These are phyloP conservation scores for Taxillus chinensis DNA, from an alignment of 164 flowering plant species.

Conservation along the genomic window DNA sequence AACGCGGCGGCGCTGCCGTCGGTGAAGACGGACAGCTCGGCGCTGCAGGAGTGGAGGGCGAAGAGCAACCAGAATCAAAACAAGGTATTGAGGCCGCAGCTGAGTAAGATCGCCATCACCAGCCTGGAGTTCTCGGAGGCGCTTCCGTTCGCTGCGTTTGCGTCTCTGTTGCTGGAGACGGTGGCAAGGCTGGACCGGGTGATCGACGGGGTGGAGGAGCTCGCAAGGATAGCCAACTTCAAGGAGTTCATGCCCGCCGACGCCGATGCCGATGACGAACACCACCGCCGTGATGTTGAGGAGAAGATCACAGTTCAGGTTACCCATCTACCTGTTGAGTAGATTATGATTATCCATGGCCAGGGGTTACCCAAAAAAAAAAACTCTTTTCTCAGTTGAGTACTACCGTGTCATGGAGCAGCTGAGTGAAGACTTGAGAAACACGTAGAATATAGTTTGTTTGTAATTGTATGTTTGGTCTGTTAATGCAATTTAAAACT, in stretches of 20 bases:
- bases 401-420: no score
- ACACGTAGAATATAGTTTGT: no score
- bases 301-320: no score
- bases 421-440: no score
- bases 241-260: slow-evolving; percentile 36
- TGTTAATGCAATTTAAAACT: no score
- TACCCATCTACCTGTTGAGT: no score
- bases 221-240: slow-evolving; percentile 57
- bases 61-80: slow-evolving; percentile 25
- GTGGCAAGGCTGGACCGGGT: slow-evolving; percentile 79
- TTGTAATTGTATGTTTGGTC: no score
- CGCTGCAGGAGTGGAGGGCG: slow-evolving; percentile 45
- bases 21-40: slow-evolving; percentile 47
- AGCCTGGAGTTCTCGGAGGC: slow-evolving; percentile 94
- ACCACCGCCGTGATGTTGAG: no score
- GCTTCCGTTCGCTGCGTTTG: slow-evolving; percentile 91
- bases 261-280: slow-evolving; percentile 10
- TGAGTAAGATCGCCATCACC: slow-evolving; percentile 62
- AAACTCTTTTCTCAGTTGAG: no score
- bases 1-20: slow-evolving; percentile 24
- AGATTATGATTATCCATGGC: no score
- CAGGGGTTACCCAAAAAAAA: no score
- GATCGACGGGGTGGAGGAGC: slow-evolving; percentile 73
- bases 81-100: slow-evolving; percentile 47
- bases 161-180: slow-evolving; percentile 78